Evolutionary conservation across 208 protist species (phyloP), one percentile per base, ranked within the genome.

Genomic region (Endotrypanum monterogeii): DNA sequence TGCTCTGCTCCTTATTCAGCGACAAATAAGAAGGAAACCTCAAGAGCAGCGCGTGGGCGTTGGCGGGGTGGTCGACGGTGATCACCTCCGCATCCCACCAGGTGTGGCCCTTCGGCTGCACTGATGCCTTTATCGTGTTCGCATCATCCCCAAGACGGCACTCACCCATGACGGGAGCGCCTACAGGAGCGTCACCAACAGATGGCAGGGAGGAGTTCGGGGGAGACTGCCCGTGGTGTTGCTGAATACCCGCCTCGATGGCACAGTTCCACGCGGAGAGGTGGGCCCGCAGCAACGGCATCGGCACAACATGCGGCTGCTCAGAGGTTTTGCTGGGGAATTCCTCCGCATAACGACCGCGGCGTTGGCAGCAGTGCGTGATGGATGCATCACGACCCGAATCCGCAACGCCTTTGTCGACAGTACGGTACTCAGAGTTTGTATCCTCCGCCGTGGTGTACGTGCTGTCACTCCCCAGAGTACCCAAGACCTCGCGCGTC

Each of bases 31-130:
- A 67, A 20, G 89, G 89, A 83, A 94, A 94, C n/a, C 92, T 87
- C 7, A 97, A 76, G 12, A 97, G 86, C 28, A 95, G 80, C 14
- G 88, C 92, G 73, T 97, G 92, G 0, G 92, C 92, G 68, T 95
- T 91, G 56, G 92, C 92, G 16, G 92, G 92, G 82, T 97, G 92
- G 67, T 95, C 83, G 9, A 95, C 92, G 39, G 84, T 88, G 72
- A 94, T 85, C 14, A 93, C 88, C 62, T 92, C 87, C 44, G 87
- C 85, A 46, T 74, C 86, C 87, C 89, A 96, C 39, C 90, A 51
- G 39, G 61, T 25, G 7, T 71, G 12, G 5, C 8, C 18, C 39
- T 32, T 50, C 63, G 23, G 28, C 44, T 20, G 11, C 11, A n/a
- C 65, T 18, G 52, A 30, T 44, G 62, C 41, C n/a, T n/a, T n/a